These are phyloP conservation scores for Umbelopsis sp. DNA, from an alignment of 192 early-diverging fungal genomes.

Conservation along the genomic window DNA sequence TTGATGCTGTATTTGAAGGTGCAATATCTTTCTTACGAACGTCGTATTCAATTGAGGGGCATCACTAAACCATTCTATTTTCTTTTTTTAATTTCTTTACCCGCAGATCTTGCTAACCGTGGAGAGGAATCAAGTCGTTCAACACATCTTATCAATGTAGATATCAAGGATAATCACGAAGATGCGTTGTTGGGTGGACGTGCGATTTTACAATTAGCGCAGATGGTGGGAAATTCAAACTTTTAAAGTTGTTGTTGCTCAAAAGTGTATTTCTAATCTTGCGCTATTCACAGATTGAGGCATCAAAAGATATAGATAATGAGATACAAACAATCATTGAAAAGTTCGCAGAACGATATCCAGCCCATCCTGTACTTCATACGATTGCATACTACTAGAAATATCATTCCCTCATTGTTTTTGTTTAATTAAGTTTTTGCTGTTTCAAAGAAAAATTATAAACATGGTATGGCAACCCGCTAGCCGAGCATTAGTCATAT, in stretches of 20 bases:
- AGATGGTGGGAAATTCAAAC: constrained; percentile 50
- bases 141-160: constrained; percentile 94
- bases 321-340: constrained; percentile 85
- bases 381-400: constrained; percentile 64
- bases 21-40: not conserved
- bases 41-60: not conserved
- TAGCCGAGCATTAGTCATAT: not conserved
- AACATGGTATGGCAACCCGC: not conserved
- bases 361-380: constrained; percentile 61
- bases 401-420: not conserved
- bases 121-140: constrained; percentile 67
- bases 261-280: not conserved
- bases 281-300: constrained; percentile 52
- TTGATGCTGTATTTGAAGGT: constrained; percentile 93
- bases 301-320: constrained; percentile 76
- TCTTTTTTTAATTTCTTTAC: not conserved
- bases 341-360: constrained; percentile 61
- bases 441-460: no score
- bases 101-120: constrained; percentile 72
- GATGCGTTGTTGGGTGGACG: constrained; percentile 85
- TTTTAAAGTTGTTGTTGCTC: not conserved
- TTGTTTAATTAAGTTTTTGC: not conserved
- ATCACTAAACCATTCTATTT: not conserved
- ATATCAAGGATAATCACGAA: constrained; percentile 94
- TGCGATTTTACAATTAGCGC: constrained; percentile 81